Evolutionary conservation across 140 eudicot genomes (phyloP).

Genomic region (Oenanthe javanica): DNA sequence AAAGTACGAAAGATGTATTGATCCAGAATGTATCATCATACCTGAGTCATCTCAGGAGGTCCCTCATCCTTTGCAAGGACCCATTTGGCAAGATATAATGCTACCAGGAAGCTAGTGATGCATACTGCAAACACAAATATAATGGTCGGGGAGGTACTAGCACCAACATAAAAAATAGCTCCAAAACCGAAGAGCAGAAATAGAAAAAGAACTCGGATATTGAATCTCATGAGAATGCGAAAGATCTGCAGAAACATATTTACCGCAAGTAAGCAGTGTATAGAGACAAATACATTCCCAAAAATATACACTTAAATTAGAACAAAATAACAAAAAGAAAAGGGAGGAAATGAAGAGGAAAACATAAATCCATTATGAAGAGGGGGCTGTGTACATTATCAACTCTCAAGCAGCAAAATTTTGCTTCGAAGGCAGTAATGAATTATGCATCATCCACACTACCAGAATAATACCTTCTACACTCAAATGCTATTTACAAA

Average conservation of each 20-base stretch:
- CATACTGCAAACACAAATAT: conserved; percentile 83
- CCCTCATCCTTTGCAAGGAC: conserved; percentile 94
- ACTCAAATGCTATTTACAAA: too few relatives aligned
- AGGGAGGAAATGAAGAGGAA: too few relatives aligned
- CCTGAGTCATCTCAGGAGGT: conserved; percentile 95
- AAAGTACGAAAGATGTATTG: neutral
- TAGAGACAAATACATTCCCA: conserved; percentile 3
- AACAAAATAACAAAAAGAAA: neutral
- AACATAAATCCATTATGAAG: neutral
- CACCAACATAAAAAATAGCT: conserved; percentile 79
- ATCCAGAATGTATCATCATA: conserved; percentile 17
- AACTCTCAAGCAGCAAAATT: neutral
- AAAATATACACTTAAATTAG: neutral
- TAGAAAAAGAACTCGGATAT: conserved; percentile 66
- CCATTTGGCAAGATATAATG: conserved; percentile 83
- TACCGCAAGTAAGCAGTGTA: conserved; percentile 4
- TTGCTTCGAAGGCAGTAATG: neutral
- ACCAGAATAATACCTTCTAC: neutral
- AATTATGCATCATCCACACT: neutral
- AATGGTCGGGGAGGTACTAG: conserved; percentile 76
- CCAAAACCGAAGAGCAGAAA: conserved; percentile 64
- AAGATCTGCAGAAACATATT: conserved; percentile 45
- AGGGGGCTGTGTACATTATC: neutral
- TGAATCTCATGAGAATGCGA: conserved; percentile 69
- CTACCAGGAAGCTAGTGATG: conserved; percentile 64